A percentile compares a stretch with the other conserved stretches of the same genome.
Evolutionary conservation across 169 alveolate genomes (phyloP).

Genomic region (Eimeria falciformis): DNA sequence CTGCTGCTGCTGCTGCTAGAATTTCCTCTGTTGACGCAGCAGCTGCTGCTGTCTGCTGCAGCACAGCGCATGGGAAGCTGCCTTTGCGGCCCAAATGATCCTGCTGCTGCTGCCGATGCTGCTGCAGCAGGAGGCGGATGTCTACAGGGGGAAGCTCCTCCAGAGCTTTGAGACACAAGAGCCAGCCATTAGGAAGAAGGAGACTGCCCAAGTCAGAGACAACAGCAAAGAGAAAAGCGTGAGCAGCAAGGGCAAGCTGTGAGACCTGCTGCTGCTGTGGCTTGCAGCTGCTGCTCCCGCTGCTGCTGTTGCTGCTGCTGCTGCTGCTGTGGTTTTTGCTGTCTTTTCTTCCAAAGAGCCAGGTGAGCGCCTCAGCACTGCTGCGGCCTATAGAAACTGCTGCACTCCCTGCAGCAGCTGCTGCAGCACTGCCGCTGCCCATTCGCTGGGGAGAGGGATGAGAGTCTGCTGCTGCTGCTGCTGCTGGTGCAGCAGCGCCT

Average conservation of each 20-base stretch:
- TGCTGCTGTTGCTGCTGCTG: slow-evolving; percentile 61
- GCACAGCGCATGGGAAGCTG: neutral
- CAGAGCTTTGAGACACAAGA: slow-evolving; percentile 30
- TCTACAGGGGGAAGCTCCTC: slow-evolving; percentile 35
- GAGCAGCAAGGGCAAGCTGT: slow-evolving; percentile 8
- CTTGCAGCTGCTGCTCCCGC: neutral
- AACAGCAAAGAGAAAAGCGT: slow-evolving; percentile 21
- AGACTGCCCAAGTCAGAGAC: slow-evolving; percentile 12
- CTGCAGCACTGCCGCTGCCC: neutral
- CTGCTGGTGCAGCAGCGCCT: slow-evolving; percentile 25
- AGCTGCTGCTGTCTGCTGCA: neutral
- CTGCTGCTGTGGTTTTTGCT: slow-evolving; percentile 10
- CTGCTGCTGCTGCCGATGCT: slow-evolving; percentile 49
- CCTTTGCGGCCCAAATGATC: slow-evolving; percentile 2
- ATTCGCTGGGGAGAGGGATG: neutral
- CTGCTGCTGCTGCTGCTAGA: neutral
- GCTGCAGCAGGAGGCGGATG: neutral
- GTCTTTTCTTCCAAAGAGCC: slow-evolving; percentile 21
- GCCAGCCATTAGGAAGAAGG: slow-evolving; percentile 24
- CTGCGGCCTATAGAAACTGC: slow-evolving; percentile 28
- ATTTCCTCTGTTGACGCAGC: neutral
- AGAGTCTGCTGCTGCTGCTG: slow-evolving; percentile 18
- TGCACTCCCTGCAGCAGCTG: slow-evolving; percentile 60
- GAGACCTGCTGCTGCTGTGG: slow-evolving; percentile 5
- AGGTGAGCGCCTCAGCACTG: slow-evolving; percentile 10